phyloP scores from a whole-genome alignment of 768 basidiomycete species.

The Neoboletus magnificus region DNA sequence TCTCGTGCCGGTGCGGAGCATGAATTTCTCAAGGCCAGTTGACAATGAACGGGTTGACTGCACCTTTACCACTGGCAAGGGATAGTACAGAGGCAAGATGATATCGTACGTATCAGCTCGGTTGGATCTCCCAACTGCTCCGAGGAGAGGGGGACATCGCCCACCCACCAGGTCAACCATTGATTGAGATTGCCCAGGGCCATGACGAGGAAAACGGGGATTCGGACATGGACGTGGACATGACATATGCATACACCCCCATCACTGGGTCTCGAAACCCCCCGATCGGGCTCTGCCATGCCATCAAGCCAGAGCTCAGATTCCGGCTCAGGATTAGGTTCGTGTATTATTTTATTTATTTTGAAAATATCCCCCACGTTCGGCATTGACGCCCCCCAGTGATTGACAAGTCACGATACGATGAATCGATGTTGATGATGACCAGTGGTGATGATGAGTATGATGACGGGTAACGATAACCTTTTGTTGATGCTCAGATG shows the following conservation, averaged over 20 bases:
- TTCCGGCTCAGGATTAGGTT: not conserved
- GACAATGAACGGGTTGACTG: no score
- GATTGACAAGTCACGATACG: not conserved
- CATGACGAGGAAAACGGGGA: not conserved
- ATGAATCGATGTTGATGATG: not conserved
- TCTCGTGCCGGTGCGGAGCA: no score
- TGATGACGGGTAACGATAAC: not conserved
- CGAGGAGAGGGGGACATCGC: not conserved
- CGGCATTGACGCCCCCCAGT: not conserved
- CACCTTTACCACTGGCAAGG: no score
- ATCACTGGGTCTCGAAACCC: not conserved
- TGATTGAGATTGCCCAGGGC: not conserved
- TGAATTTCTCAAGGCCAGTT: no score
- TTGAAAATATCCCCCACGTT: not conserved
- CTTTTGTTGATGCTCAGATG: not conserved
- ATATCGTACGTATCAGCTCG: not conserved
- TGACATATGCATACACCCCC: not conserved
- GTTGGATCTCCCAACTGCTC: not conserved
- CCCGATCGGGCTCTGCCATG: not conserved
- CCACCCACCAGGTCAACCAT: not conserved
- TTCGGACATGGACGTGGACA: not conserved
- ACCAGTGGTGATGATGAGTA: not conserved
- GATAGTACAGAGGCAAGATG: not conserved
- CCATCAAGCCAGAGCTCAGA: not conserved
- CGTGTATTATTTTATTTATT: not conserved